phyloP scores from a whole-genome alignment of 2,329 filamentous ascomycete genomes.

The Aspergillus brasiliensis region DNA sequence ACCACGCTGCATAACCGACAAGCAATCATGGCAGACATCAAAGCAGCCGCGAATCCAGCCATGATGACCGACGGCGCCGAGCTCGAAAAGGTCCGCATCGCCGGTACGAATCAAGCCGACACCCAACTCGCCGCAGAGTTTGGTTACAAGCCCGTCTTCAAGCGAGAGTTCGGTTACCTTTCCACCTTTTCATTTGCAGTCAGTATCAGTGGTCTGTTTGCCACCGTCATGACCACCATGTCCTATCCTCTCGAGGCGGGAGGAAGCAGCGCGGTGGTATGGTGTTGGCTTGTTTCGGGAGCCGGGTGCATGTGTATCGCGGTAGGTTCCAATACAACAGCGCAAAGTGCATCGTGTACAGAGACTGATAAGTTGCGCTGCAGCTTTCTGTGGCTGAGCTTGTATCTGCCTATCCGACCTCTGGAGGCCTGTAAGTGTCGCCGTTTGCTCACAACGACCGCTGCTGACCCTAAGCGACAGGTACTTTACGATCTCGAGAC shows the following conservation, averaged over 20 bases:
- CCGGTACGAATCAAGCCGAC: neutral
- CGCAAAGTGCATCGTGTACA: neutral
- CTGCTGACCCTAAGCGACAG: neutral
- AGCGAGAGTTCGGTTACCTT: conserved; percentile 5
- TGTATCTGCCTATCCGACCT: neutral
- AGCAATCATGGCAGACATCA: conserved; percentile 2
- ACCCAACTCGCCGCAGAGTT: conserved; percentile 3
- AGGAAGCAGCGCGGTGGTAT: conserved; percentile 6
- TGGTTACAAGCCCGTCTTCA: conserved; percentile 6
- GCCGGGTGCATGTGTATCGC: conserved; percentile 6
- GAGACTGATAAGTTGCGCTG: neutral
- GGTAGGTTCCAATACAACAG: neutral
- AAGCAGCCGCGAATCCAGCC: neutral
- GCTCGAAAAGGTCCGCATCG: neutral
- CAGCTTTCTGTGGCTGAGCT: conserved; percentile 6
- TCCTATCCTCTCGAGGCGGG: conserved; percentile 3
- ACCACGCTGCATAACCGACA: neutral
- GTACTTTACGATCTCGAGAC: conserved; percentile 1
- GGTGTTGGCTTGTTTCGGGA: conserved; percentile 5
- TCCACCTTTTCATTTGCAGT: conserved; percentile 8
- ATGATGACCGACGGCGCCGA: neutral
- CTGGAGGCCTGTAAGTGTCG: conserved; percentile 1
- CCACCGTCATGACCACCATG: conserved; percentile 8
- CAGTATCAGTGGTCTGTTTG: conserved; percentile 3
- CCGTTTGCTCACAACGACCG: neutral